Evolutionary conservation across 2,329 filamentous ascomycete genomes (phyloP), one percentile per base, ranked within the genome.

Genomic region (Arthroderma sp.): DNA sequence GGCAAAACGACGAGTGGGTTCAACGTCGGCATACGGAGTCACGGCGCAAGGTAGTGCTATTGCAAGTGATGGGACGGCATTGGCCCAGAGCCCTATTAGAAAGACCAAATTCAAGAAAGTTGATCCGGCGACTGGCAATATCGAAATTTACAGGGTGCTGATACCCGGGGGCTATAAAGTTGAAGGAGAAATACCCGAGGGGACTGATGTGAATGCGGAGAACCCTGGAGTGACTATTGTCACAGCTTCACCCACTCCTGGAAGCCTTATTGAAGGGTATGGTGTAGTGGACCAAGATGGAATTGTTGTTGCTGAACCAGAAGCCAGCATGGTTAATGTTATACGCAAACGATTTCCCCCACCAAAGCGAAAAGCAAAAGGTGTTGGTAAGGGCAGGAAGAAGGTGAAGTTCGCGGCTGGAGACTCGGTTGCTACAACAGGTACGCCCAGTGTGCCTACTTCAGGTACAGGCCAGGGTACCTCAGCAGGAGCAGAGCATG

Each of bases 81-180:
- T 50, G 6, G 55, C 56, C 1, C 68, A 57, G 66, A 74, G 42
- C 62, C 72, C 77, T 3, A 84, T 91, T 55, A 81, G 84, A 5
- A 83, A 83, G 56, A 86, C 84, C 0, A 91, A 83, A 22, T 84
- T 95, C 43, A 78, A 83, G 54, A 80, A 82, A 52, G 69, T 82
- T 7, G 86, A 94, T 58, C 80, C 82, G 4, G 77, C 78, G 1
- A 73, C 71, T 27, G 88, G 88, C 27, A 89, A 89, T 54, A 74
- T 85, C 6, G 86, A 84, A 49, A 80, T 89, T 1, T 86, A 91
- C 61, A 86, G 93, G 56, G 79, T 91, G 5, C 83, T 86, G 15
- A 74, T 94, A 3, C 76, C 79, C 4, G 83, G 89, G 46, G 87
- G 86, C 0, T 83, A 91, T 58, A 69, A 71, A 4, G 74, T 94